Evolutionary conservation across 768 basidiomycete genomes (phyloP).

Genomic region (Mycena filopes): DNA sequence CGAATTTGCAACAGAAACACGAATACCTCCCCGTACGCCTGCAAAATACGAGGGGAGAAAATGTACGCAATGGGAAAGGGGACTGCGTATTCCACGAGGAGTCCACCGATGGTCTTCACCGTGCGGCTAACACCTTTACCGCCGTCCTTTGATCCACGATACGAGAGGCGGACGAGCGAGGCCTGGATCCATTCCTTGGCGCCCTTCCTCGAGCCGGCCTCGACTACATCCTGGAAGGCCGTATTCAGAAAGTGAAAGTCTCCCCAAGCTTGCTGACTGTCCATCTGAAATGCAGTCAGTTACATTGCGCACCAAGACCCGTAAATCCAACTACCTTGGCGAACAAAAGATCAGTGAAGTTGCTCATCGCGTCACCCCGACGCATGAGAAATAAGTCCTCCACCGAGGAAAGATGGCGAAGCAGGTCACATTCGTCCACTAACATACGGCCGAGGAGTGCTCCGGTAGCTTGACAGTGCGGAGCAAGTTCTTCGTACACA

Average conservation of each 20-base stretch:
- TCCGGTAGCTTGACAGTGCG: conserved; percentile 64
- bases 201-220: conserved; percentile 53
- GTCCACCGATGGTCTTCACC: conserved; percentile 71
- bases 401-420: conserved; percentile 69
- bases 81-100: conserved; percentile 81
- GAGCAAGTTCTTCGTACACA: conserved; percentile 72
- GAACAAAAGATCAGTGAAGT: conserved; percentile 80
- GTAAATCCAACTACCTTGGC: conserved; percentile 61
- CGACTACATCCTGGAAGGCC: conserved; percentile 75
- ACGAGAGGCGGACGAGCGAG: conserved; percentile 78
- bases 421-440: conserved; percentile 72
- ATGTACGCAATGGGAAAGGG: conserved; percentile 87
- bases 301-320: background rate
- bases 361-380: conserved; percentile 79
- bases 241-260: conserved; percentile 90
- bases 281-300: conserved; percentile 63
- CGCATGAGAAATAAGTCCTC: conserved; percentile 82
- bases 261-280: conserved; percentile 74
- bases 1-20: conserved; percentile 78
- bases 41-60: conserved; percentile 66
- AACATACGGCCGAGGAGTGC: conserved; percentile 65
- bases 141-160: conserved; percentile 62
- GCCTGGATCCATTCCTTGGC: conserved; percentile 68
- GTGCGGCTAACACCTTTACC: conserved; percentile 60
- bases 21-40: conserved; percentile 74